A percentile compares a stretch with the other conserved stretches of the same genome.
Conservation (phyloP, 2,329 filamentous ascomycete genomes). For the Coniochaeta sp. region DNA sequence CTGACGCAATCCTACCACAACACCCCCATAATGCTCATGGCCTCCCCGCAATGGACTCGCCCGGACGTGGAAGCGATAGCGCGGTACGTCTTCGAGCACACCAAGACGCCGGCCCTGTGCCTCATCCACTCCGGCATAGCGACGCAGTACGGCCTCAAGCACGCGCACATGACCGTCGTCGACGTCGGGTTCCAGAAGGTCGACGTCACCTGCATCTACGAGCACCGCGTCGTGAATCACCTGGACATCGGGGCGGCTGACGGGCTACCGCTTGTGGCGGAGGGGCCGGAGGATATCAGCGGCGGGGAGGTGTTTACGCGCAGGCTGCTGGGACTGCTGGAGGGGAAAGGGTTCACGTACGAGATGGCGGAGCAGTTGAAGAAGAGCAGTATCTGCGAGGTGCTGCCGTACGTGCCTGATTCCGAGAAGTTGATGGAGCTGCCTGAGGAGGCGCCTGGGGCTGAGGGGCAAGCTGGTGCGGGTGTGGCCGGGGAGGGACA, state of each 20-base stretch:
- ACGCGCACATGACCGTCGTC: constrained; percentile 73
- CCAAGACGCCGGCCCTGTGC: constrained; percentile 86
- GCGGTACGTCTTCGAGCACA: constrained; percentile 95
- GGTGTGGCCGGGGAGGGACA: constrained; percentile 25
- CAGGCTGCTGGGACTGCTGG: constrained; percentile 60
- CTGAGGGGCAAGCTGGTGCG: constrained; percentile 22
- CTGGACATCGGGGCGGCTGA: constrained; percentile 50
- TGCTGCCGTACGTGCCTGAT: constrained; percentile 48
- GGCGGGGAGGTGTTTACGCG: constrained; percentile 85
- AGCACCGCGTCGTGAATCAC: constrained; percentile 67
- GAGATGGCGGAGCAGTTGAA: constrained; percentile 68
- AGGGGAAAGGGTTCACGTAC: constrained; percentile 47
- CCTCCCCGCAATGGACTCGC: constrained; percentile 83
- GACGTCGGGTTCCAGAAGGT: constrained; percentile 91
- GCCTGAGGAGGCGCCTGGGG: constrained; percentile 28
- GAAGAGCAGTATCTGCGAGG: constrained; percentile 59
- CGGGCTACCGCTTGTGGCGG: constrained; percentile 33
- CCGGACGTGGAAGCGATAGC: constrained; percentile 82
- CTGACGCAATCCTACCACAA: constrained; percentile 93
- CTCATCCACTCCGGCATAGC: constrained; percentile 85
- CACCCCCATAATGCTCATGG: constrained; percentile 85
- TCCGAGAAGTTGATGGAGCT: constrained; percentile 40
- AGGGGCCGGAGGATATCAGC: constrained; percentile 45
- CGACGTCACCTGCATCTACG: constrained; percentile 83
- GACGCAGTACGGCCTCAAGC: constrained; percentile 74